Conservation (phyloP, 805 yeast genomes). For the Ogataea angusta region DNA sequence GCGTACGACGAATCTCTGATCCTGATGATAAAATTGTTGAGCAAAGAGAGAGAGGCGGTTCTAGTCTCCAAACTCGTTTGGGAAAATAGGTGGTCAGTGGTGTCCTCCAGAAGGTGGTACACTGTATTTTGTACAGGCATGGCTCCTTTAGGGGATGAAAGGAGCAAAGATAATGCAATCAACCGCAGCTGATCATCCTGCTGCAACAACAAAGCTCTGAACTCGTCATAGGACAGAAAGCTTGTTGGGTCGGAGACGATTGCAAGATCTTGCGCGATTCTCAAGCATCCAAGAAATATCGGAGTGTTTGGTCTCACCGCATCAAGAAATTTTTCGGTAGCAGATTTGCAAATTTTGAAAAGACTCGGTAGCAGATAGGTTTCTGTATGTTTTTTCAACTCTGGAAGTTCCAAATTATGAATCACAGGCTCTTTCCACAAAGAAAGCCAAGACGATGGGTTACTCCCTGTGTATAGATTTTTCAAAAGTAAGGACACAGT, state of each 20-base stretch:
- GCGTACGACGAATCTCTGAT: conserved; percentile 67
- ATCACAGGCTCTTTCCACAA: conserved; percentile 48
- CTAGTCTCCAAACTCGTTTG: conserved; percentile 69
- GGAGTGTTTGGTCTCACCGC: conserved; percentile 28
- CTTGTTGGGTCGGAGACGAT: conserved; percentile 47
- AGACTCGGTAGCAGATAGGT: conserved; percentile 61
- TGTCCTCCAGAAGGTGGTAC: conserved; percentile 41
- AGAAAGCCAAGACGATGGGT: conserved; percentile 42
- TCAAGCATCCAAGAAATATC: conserved; percentile 51
- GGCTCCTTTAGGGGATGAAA: conserved; percentile 61
- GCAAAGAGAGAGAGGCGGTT: conserved; percentile 57
- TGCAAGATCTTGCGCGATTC: conserved; percentile 60
- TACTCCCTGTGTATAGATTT: conserved; percentile 29
- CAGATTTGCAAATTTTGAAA: conserved; percentile 48
- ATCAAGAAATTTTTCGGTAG: conserved; percentile 32
- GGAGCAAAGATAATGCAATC: conserved; percentile 56
- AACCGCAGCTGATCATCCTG: conserved; percentile 41
- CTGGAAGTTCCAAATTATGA: conserved; percentile 31
- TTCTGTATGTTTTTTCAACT: conserved; percentile 46
- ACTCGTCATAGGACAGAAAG: conserved; percentile 24
- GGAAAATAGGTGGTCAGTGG: conserved; percentile 51
- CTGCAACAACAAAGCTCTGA: conserved; percentile 41
- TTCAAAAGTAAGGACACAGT: conserved; percentile 42
- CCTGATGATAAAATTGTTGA: conserved; percentile 62
- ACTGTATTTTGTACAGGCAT: conserved; percentile 47